These are phyloP conservation scores for Tetrahymena thermophila DNA, from an alignment of 73 alveolate genomes.

Conservation along the genomic window DNA sequence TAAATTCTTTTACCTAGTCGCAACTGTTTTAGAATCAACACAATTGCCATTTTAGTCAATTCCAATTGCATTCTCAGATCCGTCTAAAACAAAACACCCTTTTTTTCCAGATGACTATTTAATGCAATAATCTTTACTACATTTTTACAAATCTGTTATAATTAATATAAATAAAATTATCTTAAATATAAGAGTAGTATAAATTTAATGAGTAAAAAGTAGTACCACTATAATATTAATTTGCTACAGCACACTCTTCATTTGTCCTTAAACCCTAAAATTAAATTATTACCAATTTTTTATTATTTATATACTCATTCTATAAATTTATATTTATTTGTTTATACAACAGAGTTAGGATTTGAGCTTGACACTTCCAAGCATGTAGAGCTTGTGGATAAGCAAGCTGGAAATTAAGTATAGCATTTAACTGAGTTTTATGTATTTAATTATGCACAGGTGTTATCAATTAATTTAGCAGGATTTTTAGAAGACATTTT, in stretches of 20 bases:
- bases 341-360: too few relatives aligned
- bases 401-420: too few relatives aligned
- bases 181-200: background rate
- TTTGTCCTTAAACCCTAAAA: too few relatives aligned
- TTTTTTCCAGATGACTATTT: background rate
- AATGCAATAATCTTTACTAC: background rate
- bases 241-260: background rate
- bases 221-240: background rate
- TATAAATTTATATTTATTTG: too few relatives aligned
- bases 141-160: background rate
- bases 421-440: too few relatives aligned
- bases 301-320: too few relatives aligned
- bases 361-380: too few relatives aligned
- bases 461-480: background rate
- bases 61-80: background rate
- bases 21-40: background rate
- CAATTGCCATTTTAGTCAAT: background rate
- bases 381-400: too few relatives aligned
- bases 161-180: too few relatives aligned
- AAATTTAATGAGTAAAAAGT: background rate
- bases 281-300: too few relatives aligned
- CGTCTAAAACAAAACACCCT: background rate
- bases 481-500: background rate
- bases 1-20: background rate
- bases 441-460: too few relatives aligned